Evolutionary conservation across 1,139 yeast genomes (phyloP).

Genomic region (Ogataea hybrid): DNA sequence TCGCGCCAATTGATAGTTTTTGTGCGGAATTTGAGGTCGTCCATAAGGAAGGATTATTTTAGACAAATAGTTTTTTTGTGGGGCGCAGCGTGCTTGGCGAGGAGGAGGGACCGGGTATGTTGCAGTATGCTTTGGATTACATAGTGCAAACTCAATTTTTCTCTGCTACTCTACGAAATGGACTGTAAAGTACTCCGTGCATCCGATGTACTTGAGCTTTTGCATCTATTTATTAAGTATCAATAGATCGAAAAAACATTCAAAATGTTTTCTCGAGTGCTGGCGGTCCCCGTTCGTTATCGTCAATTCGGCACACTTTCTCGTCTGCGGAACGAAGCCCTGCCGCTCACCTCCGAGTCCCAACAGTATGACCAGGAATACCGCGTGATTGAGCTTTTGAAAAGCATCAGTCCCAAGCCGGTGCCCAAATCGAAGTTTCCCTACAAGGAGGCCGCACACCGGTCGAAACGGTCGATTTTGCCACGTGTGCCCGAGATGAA

Average conservation of each 20-base stretch:
- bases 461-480: conserved; percentile 15
- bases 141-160: no score
- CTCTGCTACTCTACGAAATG: no score
- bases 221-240: no score
- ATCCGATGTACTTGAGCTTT: no score
- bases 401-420: conserved; percentile 18
- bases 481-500: conserved; percentile 19
- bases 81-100: conserved; percentile 9
- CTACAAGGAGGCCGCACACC: conserved; percentile 19
- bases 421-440: conserved; percentile 19
- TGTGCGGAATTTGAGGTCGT: conserved; percentile 13
- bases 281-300: no score
- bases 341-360: no score
- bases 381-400: conserved; percentile 18
- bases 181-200: no score
- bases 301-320: no score
- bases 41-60: background rate
- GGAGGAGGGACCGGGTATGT: background rate
- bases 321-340: no score
- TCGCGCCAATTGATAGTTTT: conserved; percentile 30
- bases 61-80: background rate
- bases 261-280: no score
- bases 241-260: no score
- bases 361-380: background rate
- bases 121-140: no score